phyloP scores from a whole-genome alignment of 148 eudicot genomes.

The Pouteria glomerata region DNA sequence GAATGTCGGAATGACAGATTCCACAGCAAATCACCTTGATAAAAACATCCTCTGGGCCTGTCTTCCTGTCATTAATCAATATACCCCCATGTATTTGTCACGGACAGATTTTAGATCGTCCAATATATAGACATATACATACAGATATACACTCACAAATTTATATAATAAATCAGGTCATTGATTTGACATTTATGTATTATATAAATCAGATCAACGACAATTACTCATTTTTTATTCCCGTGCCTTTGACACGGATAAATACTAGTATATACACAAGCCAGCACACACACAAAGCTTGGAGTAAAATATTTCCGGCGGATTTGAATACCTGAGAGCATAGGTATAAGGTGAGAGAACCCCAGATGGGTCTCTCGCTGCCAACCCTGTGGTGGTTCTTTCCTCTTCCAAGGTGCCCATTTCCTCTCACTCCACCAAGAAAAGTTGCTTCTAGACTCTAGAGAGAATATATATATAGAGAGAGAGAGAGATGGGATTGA shows the following conservation, averaged over 20 bases:
- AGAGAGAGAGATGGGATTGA: background rate
- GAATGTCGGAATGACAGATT: slow-evolving; percentile 83
- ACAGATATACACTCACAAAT: too few species aligned
- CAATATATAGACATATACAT: too few species aligned
- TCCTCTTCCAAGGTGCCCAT: slow-evolving; percentile 55
- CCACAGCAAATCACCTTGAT: slow-evolving; percentile 74
- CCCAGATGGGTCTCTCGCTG: slow-evolving; percentile 83
- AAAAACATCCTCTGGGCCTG: slow-evolving; percentile 75
- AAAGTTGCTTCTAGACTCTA: background rate
- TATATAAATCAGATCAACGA: too few species aligned
- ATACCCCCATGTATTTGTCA: too few species aligned
- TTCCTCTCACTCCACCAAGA: background rate
- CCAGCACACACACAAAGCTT: too few species aligned
- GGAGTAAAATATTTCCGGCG: too few species aligned
- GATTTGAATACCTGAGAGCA: slow-evolving; percentile 50
- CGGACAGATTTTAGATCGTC: too few species aligned
- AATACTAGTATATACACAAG: too few species aligned
- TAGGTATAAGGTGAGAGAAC: slow-evolving; percentile 64
- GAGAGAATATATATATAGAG: background rate
- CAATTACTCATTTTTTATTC: too few species aligned
- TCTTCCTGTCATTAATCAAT: slow-evolving; percentile 48
- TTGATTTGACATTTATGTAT: too few species aligned
- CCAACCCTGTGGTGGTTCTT: slow-evolving; percentile 61
- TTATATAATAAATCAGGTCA: too few species aligned
- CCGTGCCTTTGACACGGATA: too few species aligned